Conservation (phyloP, 2,329 filamentous ascomycete species). For the Talaromyces piceae region DNA sequence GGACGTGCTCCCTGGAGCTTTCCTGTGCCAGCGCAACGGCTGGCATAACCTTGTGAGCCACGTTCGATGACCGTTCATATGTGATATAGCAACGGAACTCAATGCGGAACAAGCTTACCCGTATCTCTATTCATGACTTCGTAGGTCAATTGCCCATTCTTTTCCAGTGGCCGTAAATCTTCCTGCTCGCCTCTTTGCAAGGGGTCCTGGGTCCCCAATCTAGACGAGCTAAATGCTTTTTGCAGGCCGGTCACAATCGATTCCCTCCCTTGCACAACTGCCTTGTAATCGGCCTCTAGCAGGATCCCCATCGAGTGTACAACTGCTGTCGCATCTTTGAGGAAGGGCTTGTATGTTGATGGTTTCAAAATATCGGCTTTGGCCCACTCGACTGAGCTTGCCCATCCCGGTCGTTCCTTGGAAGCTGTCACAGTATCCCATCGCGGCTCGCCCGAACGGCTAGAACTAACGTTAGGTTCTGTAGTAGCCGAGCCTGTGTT, state of each 20-base stretch:
- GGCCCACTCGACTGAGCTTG: slow-evolving; percentile 75
- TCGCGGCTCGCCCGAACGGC: slow-evolving; percentile 80
- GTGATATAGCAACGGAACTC: too few relatives aligned
- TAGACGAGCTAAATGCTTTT: slow-evolving; percentile 65
- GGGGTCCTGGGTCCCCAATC: slow-evolving; percentile 59
- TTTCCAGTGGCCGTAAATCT: slow-evolving; percentile 58
- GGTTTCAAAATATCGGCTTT: slow-evolving; percentile 82
- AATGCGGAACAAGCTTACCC: slow-evolving; percentile 30
- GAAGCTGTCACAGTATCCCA: slow-evolving; percentile 77
- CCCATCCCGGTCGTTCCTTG: slow-evolving; percentile 66
- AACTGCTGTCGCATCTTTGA: slow-evolving; percentile 72
- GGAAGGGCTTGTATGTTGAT: slow-evolving; percentile 65
- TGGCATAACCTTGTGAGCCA: slow-evolving; percentile 25
- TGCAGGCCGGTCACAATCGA: slow-evolving; percentile 70
- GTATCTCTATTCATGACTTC: slow-evolving; percentile 94
- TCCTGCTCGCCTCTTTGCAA: slow-evolving; percentile 54
- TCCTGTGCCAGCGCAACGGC: slow-evolving; percentile 78
- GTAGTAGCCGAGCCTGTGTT: not conserved
- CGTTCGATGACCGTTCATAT: not conserved
- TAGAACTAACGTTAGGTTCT: slow-evolving; percentile 28
- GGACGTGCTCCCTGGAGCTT: slow-evolving; percentile 56
- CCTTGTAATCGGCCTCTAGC: slow-evolving; percentile 96
- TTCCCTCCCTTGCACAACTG: slow-evolving; percentile 74
- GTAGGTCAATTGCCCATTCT: slow-evolving; percentile 76
- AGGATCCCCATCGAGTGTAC: slow-evolving; percentile 95